Percentiles rank a stretch among this genome's conserved stretches.
These are phyloP conservation scores for Acanthochlamys bracteata DNA, from an alignment of 106 monocot genomes.

Conservation along the genomic window DNA sequence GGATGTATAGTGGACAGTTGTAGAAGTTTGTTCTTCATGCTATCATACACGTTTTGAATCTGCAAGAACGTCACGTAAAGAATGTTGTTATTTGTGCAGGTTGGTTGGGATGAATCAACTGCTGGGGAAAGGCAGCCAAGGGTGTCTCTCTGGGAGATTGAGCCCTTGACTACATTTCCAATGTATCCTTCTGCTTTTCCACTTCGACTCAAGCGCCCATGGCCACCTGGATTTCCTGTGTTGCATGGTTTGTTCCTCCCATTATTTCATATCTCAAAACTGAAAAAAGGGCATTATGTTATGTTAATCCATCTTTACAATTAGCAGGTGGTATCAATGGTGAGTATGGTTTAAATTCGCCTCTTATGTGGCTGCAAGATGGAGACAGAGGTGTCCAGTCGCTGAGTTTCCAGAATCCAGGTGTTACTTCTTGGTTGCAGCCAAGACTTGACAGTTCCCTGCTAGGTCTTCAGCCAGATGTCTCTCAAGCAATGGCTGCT, in stretches of 20 bases:
- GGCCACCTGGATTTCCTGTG: constrained; percentile 78
- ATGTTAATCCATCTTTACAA: not conserved
- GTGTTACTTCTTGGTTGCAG: constrained; percentile 61
- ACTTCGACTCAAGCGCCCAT: constrained; percentile 85
- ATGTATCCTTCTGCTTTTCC: constrained; percentile 91
- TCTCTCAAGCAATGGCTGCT: constrained; percentile 57
- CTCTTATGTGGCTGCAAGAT: constrained; percentile 65
- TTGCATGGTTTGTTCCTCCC: constrained; percentile 24
- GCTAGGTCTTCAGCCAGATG: constrained; percentile 60
- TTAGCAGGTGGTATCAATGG: constrained; percentile 48
- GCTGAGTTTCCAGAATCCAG: constrained; percentile 67
- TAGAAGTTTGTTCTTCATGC: not conserved
- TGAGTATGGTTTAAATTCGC: constrained; percentile 46
- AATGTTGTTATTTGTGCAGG: constrained; percentile 32
- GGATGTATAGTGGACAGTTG: not conserved
- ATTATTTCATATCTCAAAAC: not conserved
- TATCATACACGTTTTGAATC: not conserved
- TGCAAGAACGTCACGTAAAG: not conserved
- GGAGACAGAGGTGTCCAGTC: constrained; percentile 52
- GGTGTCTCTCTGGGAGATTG: constrained; percentile 98
- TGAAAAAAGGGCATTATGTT: not conserved
- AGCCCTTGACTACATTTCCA: constrained; percentile 91
- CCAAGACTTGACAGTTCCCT: constrained; percentile 55
- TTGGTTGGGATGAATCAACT: constrained; percentile 98
- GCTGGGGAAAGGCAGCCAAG: constrained; percentile 90